Evolutionary conservation across 192 early-diverging fungal genomes (phyloP), one percentile per base, ranked within the genome.

Genomic region (Glomus cerebriforme): DNA sequence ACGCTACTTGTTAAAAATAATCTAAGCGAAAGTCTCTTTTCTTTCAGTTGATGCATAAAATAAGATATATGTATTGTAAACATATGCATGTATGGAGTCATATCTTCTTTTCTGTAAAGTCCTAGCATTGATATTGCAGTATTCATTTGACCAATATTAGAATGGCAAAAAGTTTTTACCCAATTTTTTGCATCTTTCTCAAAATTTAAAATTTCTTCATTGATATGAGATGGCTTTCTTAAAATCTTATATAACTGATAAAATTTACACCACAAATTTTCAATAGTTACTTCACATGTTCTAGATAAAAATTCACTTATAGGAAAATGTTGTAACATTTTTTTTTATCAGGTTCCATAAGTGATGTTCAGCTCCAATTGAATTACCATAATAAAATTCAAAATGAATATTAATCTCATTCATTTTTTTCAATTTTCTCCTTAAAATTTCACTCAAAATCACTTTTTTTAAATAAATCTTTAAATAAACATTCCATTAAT

Each of bases 191-290:
- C n/a, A n/a, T n/a, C n/a, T n/a, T n/a, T n/a, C n/a, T n/a, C n/a
- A n/a, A n/a, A n/a, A n/a, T n/a, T n/a, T n/a, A n/a, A n/a, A n/a
- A n/a, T n/a, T n/a, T n/a, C n/a, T n/a, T n/a, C n/a, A n/a, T n/a
- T n/a, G n/a, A n/a, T n/a, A n/a, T n/a, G n/a, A n/a, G n/a, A n/a
- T n/a, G n/a, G n/a, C n/a, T n/a, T n/a, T n/a, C n/a, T n/a, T 67
- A 29, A 27, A 63, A 63, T 2, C 26, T 63, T 37, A 67, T 67
- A 67, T 37, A 67, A 67, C 4, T 12, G 12, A 67, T 37, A 67
- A 37, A 67, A 67, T 67, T 67, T 8, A 37, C 15, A 17, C 34
- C 65, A 67, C 15, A 67, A 35, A 37, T 67, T 67, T 67, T 67
- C 9, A 67, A 35, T n/a, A 22, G 2, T 37, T 22, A 67, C 7